These are phyloP conservation scores for Penicillium manginii DNA, from an alignment of 495 filamentous ascomycete species.

Conservation along the genomic window DNA sequence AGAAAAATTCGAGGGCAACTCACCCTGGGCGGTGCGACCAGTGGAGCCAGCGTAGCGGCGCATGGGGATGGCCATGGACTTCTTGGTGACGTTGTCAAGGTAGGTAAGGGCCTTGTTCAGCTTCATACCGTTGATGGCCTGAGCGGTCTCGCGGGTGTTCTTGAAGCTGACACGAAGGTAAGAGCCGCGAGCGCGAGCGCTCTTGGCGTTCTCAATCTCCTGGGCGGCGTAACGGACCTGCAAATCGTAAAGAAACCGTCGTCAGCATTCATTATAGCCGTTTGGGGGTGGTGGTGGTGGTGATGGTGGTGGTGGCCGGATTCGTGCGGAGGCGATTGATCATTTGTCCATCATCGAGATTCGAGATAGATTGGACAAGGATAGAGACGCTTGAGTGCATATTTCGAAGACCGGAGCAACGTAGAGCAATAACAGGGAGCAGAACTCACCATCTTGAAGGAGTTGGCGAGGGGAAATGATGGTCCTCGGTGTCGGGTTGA, in stretches of 20 bases:
- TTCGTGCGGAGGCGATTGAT: slow-evolving; percentile 6
- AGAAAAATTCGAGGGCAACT: slow-evolving; percentile 45
- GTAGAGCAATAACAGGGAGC: slow-evolving; percentile 24
- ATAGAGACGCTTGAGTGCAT: slow-evolving; percentile 8
- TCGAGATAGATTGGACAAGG: slow-evolving; percentile 13
- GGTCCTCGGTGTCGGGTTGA: slow-evolving; percentile 52
- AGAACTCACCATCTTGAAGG: slow-evolving; percentile 61
- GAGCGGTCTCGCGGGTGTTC: slow-evolving; percentile 99
- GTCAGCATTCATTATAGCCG: slow-evolving; percentile 34
- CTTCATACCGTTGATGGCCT: slow-evolving; percentile 99
- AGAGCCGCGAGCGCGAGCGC: slow-evolving; percentile 93
- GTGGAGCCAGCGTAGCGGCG: slow-evolving; percentile 92
- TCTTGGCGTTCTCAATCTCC: slow-evolving; percentile 85
- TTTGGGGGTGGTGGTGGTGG: slow-evolving; percentile 10
- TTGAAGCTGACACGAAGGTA: slow-evolving; percentile 99
- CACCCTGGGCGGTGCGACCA: slow-evolving; percentile 94
- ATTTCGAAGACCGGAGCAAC: slow-evolving; percentile 16
- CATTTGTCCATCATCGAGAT: slow-evolving; percentile 5
- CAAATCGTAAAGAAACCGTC: slow-evolving; percentile 29
- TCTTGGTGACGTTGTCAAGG: slow-evolving; percentile 94
- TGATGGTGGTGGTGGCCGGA: background rate
- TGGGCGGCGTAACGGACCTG: slow-evolving; percentile 98
- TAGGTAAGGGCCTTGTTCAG: slow-evolving; percentile 88
- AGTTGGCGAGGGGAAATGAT: slow-evolving; percentile 51
- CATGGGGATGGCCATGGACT: slow-evolving; percentile 97